Base-by-base conservation (phyloP, 768 basidiomycete genomes). In the Boletales sp. region DNA sequence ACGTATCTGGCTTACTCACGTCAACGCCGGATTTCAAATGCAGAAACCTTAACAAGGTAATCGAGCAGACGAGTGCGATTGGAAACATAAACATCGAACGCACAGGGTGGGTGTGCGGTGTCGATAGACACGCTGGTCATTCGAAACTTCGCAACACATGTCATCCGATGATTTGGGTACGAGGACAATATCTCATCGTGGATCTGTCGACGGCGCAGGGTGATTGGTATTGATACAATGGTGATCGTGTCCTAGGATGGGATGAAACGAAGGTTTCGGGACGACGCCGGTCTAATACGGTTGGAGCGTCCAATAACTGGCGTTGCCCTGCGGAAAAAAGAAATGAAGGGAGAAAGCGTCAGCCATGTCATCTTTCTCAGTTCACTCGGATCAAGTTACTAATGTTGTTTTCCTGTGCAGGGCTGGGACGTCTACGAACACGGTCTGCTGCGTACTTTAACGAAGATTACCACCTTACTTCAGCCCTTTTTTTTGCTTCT, bases 221-320 rank as follows among this genome's bases (percentile, higher is more conserved):
- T 39, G 35, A 41, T 7, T 4, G 37, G 10, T 34, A 33, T 34
- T 15, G 14, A 38, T 32, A 30, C 15, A 12, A 38, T 33, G 15
- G 14, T 41, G 37, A 8, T 31, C 32, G 33, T 31, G 12, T 41
- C 42, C 9, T 13, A 30, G n/a, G 33, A 28, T 18, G 40, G 25
- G 46, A 44, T 57, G 60, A 60, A 63, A 60, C 49, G n/a, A 47
- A 25, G 30, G 42, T 60, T 62, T 62, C 49, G 54, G 25, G 25
- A 28, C 25, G 25, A 28, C 25, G 25, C 7, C 25, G 7, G 25
- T 28, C 25, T 28, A 28, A 28, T 28, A 28, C 25, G 25, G 25
- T 28, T 28, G 25, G 25, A 28, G 5, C 25, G 25, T 28, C 25
- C 25, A 28, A 28, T 28, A 28, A 28, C 6, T 28, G 25, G 25